Percentiles rank a stretch among this genome's conserved stretches.
Conservation (phyloP, 768 basidiomycete species). For the Leucocoprinus sp. region DNA sequence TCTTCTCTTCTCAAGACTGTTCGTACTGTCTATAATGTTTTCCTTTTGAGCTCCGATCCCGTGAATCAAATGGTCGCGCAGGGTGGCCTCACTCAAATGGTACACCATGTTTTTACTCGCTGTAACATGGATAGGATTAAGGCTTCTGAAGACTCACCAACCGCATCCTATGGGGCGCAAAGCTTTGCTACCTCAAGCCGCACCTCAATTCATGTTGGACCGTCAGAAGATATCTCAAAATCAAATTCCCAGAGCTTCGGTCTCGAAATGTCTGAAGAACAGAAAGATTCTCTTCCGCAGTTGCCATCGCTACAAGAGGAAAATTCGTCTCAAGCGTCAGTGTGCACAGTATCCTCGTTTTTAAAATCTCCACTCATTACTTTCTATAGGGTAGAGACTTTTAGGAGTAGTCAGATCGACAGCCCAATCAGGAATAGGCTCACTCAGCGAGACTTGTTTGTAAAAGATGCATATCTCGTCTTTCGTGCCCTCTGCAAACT, state of each 20-base stretch:
- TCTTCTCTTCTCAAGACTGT: constrained; percentile 94
- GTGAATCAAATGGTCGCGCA: constrained; percentile 98
- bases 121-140: constrained; percentile 36
- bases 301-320: constrained; percentile 1
- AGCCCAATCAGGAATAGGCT: constrained; percentile 39
- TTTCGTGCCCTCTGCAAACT: constrained; percentile 96
- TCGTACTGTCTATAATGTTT: constrained; percentile 97
- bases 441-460: constrained; percentile 78
- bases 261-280: background rate
- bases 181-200: constrained; percentile 1
- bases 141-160: background rate
- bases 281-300: constrained; percentile 4
- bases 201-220: background rate
- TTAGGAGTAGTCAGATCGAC: background rate
- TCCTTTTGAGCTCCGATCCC: constrained; percentile 80
- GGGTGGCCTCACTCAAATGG: constrained; percentile 96
- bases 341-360: background rate
- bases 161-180: constrained; percentile 1
- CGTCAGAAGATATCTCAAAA: background rate
- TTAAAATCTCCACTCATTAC: constrained; percentile 4
- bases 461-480: constrained; percentile 97
- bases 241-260: background rate
- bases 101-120: constrained; percentile 90
- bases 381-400: background rate
- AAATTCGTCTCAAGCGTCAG: background rate